Evolutionary conservation across 345 rosid species (phyloP).

Genomic region (rapeseed (Brassica napus)): Da-Ae NC_063448.1:52750001-52750500

Average conservation of each 20-base stretch:
- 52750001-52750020: slow-evolving; percentile 70
- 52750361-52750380: slow-evolving; percentile 14
- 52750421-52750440: slow-evolving; percentile 1
- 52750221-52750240: slow-evolving; percentile 36
- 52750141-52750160: slow-evolving; percentile 45
- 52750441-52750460: not conserved
- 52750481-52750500: slow-evolving; percentile 51
- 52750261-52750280: slow-evolving; percentile 43
- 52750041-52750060: slow-evolving; percentile 51
- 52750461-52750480: slow-evolving; percentile 43
- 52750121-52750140: slow-evolving; percentile 30
- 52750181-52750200: slow-evolving; percentile 39
- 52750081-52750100: slow-evolving; percentile 78
- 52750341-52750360: slow-evolving; percentile 31
- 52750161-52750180: slow-evolving; percentile 50
- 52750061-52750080: slow-evolving; percentile 76
- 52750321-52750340: slow-evolving; percentile 35
- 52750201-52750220: slow-evolving; percentile 34
- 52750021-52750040: slow-evolving; percentile 52
- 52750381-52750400: not conserved
- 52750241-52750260: slow-evolving; percentile 33
- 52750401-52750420: slow-evolving; percentile 21
- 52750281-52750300: slow-evolving; percentile 43
- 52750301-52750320: slow-evolving; percentile 40
- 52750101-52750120: slow-evolving; percentile 63